These are phyloP conservation scores for Funneliformis mosseae DNA, from an alignment of 192 early-diverging fungal genomes.

Conservation along the genomic window DNA sequence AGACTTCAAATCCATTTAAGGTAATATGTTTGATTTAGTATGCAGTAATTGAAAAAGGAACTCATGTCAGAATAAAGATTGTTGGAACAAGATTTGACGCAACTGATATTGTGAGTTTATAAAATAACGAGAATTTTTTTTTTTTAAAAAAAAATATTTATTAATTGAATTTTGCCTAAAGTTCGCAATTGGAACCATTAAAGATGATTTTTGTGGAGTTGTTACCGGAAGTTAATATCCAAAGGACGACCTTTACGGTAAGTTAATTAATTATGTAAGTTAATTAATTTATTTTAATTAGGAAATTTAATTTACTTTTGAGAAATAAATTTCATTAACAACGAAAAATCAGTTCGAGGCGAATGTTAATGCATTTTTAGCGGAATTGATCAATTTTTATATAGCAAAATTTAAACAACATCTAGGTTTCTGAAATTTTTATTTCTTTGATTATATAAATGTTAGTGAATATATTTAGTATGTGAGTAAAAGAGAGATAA, in stretches of 20 bases:
- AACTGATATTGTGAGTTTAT: conserved; percentile 82
- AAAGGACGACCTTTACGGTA: not conserved
- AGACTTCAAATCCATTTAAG: not conserved
- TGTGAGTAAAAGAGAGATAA: not conserved
- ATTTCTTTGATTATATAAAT: not conserved
- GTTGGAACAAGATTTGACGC: conserved; percentile 88
- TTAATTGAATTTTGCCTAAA: conserved; percentile 35
- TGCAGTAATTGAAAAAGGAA: conserved; percentile 80
- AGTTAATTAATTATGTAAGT: not conserved
- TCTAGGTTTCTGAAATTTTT: not conserved
- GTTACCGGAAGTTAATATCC: not conserved
- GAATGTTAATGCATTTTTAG: not conserved
- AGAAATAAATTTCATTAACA: no score
- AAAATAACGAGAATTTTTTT: conserved; percentile 1
- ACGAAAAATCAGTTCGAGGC: no score
- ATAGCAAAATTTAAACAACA: not conserved
- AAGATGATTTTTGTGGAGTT: conserved; percentile 77
- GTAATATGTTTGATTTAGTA: conserved; percentile 18
- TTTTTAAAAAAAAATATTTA: not conserved
- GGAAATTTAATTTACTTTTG: no score
- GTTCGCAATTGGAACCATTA: conserved; percentile 96
- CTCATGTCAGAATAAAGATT: conserved; percentile 84
- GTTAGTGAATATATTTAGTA: not conserved
- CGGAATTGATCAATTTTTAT: not conserved
- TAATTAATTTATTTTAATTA: not conserved